A percentile compares a stretch with the other conserved stretches of the same genome.
These are phyloP conservation scores for Saturnispora silvae DNA, from an alignment of 805 yeast genomes.

Conservation along the genomic window DNA sequence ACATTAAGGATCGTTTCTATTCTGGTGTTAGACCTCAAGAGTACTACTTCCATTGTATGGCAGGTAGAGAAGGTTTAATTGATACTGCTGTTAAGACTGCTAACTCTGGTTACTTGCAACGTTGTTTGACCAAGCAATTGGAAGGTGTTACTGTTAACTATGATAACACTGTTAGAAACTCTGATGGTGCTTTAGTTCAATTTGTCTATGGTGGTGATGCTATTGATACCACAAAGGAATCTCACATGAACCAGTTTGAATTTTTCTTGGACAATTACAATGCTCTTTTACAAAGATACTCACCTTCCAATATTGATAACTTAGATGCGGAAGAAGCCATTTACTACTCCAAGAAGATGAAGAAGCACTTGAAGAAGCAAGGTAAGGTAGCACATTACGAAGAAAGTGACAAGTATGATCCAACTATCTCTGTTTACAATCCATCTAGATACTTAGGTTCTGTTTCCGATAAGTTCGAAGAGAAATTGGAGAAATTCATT, in stretches of 20 bases:
- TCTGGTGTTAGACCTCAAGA: constrained; percentile 98
- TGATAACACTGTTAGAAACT: constrained; percentile 92
- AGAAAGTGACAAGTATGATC: constrained; percentile 64
- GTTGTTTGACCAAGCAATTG: constrained; percentile 95
- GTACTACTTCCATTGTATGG: constrained; percentile 99
- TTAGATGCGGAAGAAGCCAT: constrained; percentile 79
- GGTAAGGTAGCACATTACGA: constrained; percentile 50
- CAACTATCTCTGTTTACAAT: constrained; percentile 72
- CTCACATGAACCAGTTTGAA: constrained; percentile 85
- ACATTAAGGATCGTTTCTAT: constrained; percentile 91
- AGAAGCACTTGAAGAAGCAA: constrained; percentile 61
- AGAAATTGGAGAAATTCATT: constrained; percentile 63
- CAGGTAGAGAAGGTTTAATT: constrained; percentile 99
- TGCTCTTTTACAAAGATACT: constrained; percentile 74
- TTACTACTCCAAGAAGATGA: constrained; percentile 70
- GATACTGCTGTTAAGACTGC: constrained; percentile 99
- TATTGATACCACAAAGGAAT: constrained; percentile 86
- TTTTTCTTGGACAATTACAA: constrained; percentile 90
- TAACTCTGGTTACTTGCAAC: constrained; percentile 94
- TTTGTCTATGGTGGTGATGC: constrained; percentile 98
- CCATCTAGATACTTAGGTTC: constrained; percentile 90
- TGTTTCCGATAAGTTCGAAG: constrained; percentile 83
- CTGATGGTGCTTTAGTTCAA: constrained; percentile 88
- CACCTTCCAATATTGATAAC: constrained; percentile 67
- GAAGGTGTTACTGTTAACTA: constrained; percentile 94